Base-by-base conservation (phyloP, 2,329 filamentous ascomycete genomes). In the Fusarium siculi region DNA sequence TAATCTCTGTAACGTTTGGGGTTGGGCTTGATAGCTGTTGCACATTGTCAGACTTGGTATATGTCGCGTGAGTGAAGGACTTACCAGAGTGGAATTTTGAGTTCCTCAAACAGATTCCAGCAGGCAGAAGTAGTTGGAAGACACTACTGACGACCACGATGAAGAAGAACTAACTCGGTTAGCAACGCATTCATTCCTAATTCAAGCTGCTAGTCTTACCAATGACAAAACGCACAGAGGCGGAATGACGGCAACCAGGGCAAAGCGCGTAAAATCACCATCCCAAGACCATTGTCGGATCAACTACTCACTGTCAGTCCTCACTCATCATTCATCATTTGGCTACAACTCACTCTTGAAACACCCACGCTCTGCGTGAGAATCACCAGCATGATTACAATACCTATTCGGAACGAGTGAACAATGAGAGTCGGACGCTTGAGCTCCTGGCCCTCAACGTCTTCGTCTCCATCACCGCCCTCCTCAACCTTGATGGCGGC, bases 351-450 rank as follows among this genome's bases (percentile, higher is more conserved):
- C 47, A 77, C 76, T 47, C 72, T 77, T 4, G 75, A 64, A 5
- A 78, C 63, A 62, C 76, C 76, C n/a, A 78, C 46, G 43, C 70
- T 70, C 53, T 78, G 76, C 1, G 76, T 78, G 7, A 78, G 25
- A 18, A 78, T 72, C 1, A 78, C 75, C 55, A 78, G 30, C n/a
- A 77, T 70, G 37, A 78, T 77, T 4, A 77, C 76, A 21, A 78
- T 63, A 9, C 76, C 75, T 9, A 78, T 75, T 56, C 75, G 39
- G 42, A 78, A 47, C 4, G 76, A 77, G 44, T 78, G 76, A 14
- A 78, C 53, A 15, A 62, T 44, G n/a, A 78, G 55, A 21, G 63
- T 64, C 21, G 76, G 76, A 8, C 76, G 68, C 28, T 64, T 66
- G 28, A 65, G 76, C 30, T 64, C 63, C 16, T 54, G 74, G 10